Evolutionary conservation across 805 yeast species (phyloP).

Genomic region (Ogataea nakhonphanomensis): DNA sequence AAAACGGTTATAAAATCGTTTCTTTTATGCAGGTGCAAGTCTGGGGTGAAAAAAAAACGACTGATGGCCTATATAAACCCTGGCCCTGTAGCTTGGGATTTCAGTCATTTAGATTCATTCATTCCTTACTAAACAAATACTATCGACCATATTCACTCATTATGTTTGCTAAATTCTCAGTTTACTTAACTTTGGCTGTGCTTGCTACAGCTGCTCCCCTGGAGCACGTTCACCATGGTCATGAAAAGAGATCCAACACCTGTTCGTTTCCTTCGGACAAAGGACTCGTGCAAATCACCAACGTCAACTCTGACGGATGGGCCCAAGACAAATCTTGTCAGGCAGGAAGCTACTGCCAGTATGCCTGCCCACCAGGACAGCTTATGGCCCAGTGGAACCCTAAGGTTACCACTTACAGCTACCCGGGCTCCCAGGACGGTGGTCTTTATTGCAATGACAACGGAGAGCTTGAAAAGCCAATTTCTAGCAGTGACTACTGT

Average conservation of each 20-base stretch:
- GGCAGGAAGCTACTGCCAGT: constrained; percentile 83
- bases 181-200: constrained; percentile 12
- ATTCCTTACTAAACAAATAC: constrained; percentile 1
- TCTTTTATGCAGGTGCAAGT: not conserved
- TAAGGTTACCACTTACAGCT: constrained; percentile 61
- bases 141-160: constrained; percentile 7
- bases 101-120: constrained; percentile 3
- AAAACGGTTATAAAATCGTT: not conserved
- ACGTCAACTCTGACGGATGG: constrained; percentile 74
- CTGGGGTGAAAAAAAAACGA: not conserved
- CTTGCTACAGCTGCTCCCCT: constrained; percentile 16
- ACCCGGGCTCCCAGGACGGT: constrained; percentile 78
- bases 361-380: constrained; percentile 88
- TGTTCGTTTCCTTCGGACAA: constrained; percentile 67
- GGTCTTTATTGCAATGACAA: constrained; percentile 74
- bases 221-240: constrained; percentile 21
- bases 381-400: constrained; percentile 90
- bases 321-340: constrained; percentile 75
- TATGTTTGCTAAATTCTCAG: constrained; percentile 6
- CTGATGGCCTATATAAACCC: not conserved
- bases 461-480: constrained; percentile 65
- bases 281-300: constrained; percentile 69
- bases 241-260: constrained; percentile 33
- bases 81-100: not conserved
- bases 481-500: constrained; percentile 58